Base-by-base conservation (phyloP, 495 filamentous ascomycete species). In the Jackrogersella minutella region DNA sequence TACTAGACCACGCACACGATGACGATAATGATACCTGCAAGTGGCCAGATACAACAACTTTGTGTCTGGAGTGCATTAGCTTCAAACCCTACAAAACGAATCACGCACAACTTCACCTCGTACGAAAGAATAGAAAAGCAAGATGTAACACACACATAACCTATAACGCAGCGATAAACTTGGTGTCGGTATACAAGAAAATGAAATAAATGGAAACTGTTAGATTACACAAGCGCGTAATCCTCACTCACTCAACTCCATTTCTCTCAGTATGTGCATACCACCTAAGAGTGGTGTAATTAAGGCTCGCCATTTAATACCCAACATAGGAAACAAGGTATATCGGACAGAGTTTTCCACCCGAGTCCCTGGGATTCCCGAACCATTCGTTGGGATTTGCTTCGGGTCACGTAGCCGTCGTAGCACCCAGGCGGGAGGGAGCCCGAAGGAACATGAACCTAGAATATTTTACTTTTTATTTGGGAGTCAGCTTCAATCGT, bases 11-110 rank as follows among this genome's bases (percentile, higher is more conserved):
- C 47, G 51, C 57, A 52, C 57, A 39, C 57, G 30, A 69, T 69
- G 66, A 64, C 60, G 60, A 62, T 61, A 64, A 40, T 47, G 61
- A 51, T 33, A 69, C 37, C 51, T 61, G 51, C 50, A 50, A 61
- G 57, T 65, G 56, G 21, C 61, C 51, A 69, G 51, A 62, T 69
- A 57, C 52, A 60, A 64, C 55, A 64, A 60, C 64, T 52, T 64
- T 65, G 56, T 56, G 44, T 61, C 55, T 69, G 60, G 60, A 69
- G 66, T 63, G 66, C 66, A 69, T 69, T 69, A 64, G 66, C 36
- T 39, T 34, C 22, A 36, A 64, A 31, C 37, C 36, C 16, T 61
- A 54, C 33, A 41, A 69, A 57, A 53, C 55, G 56, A 69, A 69
- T 64, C 57, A 62, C 22, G 56, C 44, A 31, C 22, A 22, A 40